Evolutionary conservation across 768 basidiomycete genomes (phyloP), one percentile per base, ranked within the genome.

Genomic region (Boletus barrowsii): DNA sequence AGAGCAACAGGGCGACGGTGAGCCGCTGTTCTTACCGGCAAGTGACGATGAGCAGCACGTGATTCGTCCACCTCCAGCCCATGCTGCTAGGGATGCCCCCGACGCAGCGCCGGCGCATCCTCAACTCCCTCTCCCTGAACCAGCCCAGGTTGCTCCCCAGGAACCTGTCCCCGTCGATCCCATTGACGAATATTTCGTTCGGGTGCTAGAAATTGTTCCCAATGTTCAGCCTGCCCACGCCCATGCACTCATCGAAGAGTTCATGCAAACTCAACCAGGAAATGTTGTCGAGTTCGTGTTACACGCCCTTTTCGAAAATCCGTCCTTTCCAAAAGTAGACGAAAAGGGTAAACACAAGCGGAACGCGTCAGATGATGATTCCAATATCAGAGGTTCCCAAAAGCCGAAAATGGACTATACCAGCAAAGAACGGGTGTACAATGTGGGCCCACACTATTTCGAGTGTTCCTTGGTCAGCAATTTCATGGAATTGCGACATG

Each of bases 191-290:
- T 69, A 63, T 42, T 55, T 86, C 30, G 75, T 79, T 2, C 81
- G 75, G 40, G 75, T 89, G 30, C 72, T 87, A 36, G 86, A 88
- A 61, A 79, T 91, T 42, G 67, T 90, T 13, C 89, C 89, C 0
- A 86, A 90, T 59, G 85, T 89, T 22, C 75, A 79, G 20, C 82
- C 84, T 5, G 71, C 75, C 3, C 77, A 89, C 58, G 79, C 78
- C 13, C 63, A 75, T 22, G 56, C 65, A 2, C 79, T 88, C 32
- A 63, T 88, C 30, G 68, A 75, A 36, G 63, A 75, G 42, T 72
- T 79, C 56, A 64, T 79, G 29, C 69, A 73, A 5, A 60, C 68
- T 5, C 71, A 73, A 1, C 60, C 59, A 17, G 46, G n/a, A 10
- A 61, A 66, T 30, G 76, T 81, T 40, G 74, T 83, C 36, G 79